Evolutionary conservation across 352 stramenopile genomes (phyloP), one percentile per base, ranked within the genome.

Genomic region (Pythium phragmiticola): DNA sequence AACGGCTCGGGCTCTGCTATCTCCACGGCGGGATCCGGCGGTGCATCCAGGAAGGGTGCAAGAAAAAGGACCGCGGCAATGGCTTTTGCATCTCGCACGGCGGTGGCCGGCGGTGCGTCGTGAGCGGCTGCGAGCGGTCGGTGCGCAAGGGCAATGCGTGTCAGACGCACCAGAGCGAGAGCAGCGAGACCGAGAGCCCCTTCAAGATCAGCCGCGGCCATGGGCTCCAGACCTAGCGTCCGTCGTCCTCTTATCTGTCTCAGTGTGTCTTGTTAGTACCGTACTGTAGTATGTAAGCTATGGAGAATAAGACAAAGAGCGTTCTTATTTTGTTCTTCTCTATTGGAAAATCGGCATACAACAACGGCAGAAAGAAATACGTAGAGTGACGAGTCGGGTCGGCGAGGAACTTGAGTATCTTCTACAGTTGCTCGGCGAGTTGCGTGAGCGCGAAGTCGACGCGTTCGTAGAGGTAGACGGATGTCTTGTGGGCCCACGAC

Each of bases 41-140:
- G 23, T 94, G 81, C 61, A 76, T 89, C 28, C 78, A 66, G 39
- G 77, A 89, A 59, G 81, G 82, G 5, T 94, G 85, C 59, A 87
- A 84, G 60, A 92, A 92, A 67, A 92, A 92, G 56, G 85, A 92
- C 55, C 79, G 85, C 21, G 85, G 85, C 45, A 92, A 92, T 37
- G 85, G 83, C 11, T 91, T 87, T 49, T 94, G 85, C 69, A 90
- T 92, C 61, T 86, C 81, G 1, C 85, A 94, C 47, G 85, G 85
- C 36, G 83, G 85, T 21, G 87, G 87, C 3, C 75, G 84, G 13
- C 82, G 85, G 0, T 95, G 87, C 51, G 78, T 85, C 23, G 69
- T 77, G 30, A 36, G 71, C 0, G 73, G 68, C 19, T 95, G 87
- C 60, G 76, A 73, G 12, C 78, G 82, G 8, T 90, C 80, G 0